Percentiles rank a stretch among this genome's conserved stretches.
Evolutionary conservation across 176 grass and related monocot species (phyloP).

Genomic region (Guadua angustifolia): DNA sequence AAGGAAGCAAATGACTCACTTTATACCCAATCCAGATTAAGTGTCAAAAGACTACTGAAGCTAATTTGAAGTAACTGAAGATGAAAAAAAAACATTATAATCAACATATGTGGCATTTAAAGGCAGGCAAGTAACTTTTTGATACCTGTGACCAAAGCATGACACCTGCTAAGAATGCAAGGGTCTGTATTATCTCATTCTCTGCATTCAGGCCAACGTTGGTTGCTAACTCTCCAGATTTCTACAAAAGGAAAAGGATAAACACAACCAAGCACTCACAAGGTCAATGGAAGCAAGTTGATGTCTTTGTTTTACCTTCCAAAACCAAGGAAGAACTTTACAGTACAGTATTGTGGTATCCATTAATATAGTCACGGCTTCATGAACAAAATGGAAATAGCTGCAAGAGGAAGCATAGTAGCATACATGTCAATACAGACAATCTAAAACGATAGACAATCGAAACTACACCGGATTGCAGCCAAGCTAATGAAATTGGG

Average conservation of each 20-base stretch:
- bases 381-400: slow-evolving; percentile 83
- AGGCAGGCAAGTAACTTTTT: not conserved
- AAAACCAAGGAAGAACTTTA: slow-evolving; percentile 88
- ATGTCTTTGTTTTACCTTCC: slow-evolving; percentile 68
- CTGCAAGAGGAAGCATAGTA: slow-evolving; percentile 54
- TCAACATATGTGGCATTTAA: not conserved
- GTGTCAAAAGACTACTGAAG: slow-evolving; percentile 29
- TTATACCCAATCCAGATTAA: slow-evolving; percentile 11
- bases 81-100: not conserved
- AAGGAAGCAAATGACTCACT: slow-evolving; percentile 13
- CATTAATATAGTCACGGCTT: slow-evolving; percentile 80
- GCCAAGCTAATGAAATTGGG: slow-evolving; percentile 16
- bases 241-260: slow-evolving; percentile 56
- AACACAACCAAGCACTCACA: slow-evolving; percentile 37
- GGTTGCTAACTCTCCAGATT: slow-evolving; percentile 63
- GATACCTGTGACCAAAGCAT: slow-evolving; percentile 99
- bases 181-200: slow-evolving; percentile 90
- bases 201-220: slow-evolving; percentile 78
- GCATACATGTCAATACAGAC: slow-evolving; percentile 6
- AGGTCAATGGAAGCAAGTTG: slow-evolving; percentile 14
- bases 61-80: slow-evolving; percentile 15
- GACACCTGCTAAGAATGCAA: slow-evolving; percentile 95
- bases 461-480: not conserved
- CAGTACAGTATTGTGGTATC: slow-evolving; percentile 91
- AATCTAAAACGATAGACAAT: not conserved